Evolutionary conservation across 331 rosid species (phyloP).

Genomic region (Acacia concinna): DNA sequence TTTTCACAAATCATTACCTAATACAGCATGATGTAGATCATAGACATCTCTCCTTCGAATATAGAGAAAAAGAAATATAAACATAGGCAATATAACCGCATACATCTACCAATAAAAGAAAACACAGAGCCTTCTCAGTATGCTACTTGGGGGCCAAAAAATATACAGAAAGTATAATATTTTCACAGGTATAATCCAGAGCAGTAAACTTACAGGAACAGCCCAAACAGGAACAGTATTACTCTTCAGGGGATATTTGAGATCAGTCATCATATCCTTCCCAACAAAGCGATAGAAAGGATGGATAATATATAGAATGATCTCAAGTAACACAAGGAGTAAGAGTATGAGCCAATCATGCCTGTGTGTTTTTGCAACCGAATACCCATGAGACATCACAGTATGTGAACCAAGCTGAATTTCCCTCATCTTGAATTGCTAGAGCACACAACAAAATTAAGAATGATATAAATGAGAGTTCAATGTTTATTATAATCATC

Average conservation of each 20-base stretch:
- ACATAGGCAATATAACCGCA: conserved; percentile 65
- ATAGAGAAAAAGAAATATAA: conserved; percentile 59
- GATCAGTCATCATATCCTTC: conserved; percentile 86
- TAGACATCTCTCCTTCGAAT: conserved; percentile 62
- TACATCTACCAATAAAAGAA: conserved; percentile 54
- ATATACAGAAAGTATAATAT: not conserved
- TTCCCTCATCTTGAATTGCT: conserved; percentile 58
- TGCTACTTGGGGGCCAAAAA: not conserved
- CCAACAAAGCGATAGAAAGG: conserved; percentile 93
- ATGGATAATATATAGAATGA: conserved; percentile 44
- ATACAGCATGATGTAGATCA: conserved; percentile 69
- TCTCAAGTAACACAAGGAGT: conserved; percentile 55
- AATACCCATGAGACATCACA: conserved; percentile 70
- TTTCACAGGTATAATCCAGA: conserved; percentile 14
- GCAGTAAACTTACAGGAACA: conserved; percentile 68
- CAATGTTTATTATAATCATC: conserved; percentile 2
- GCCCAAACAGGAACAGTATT: conserved; percentile 86
- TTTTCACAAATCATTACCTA: conserved; percentile 53
- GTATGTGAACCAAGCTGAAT: conserved; percentile 73
- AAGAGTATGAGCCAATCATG: conserved; percentile 86
- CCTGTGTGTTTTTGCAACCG: conserved; percentile 64
- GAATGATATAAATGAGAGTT: conserved; percentile 16
- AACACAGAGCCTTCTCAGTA: conserved; percentile 18
- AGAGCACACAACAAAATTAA: conserved; percentile 23
- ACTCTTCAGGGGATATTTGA: conserved; percentile 75